A percentile compares a stretch with the other conserved stretches of the same genome.
Conservation (phyloP, 164 flowering plant genomes). For the Nymphaea thermarum region DNA sequence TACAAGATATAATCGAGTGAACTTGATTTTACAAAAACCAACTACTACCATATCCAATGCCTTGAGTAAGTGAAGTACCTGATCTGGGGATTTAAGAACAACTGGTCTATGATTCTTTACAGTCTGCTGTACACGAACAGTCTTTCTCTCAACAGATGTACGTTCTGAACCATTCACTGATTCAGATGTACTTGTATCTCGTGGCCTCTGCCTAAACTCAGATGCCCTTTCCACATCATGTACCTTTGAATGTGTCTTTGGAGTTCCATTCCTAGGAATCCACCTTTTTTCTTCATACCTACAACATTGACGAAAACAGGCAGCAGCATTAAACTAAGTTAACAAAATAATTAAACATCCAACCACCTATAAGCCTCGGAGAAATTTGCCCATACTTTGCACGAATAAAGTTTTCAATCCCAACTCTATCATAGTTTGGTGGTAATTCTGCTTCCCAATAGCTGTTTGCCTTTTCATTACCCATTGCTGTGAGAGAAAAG, state of each 20-base stretch:
- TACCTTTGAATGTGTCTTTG: conserved; percentile 37
- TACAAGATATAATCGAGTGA: not conserved
- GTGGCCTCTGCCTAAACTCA: conserved; percentile 30
- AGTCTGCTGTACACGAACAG: conserved; percentile 14
- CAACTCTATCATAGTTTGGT: conserved; percentile 85
- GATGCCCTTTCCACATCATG: conserved; percentile 33
- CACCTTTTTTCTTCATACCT: conserved; percentile 99
- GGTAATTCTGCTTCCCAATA: conserved; percentile 97
- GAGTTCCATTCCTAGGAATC: conserved; percentile 55
- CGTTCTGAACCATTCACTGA: conserved; percentile 23
- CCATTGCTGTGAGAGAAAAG: conserved; percentile 50
- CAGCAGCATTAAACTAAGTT: not conserved
- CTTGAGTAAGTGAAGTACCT: conserved; percentile 23
- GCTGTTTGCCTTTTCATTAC: conserved; percentile 73
- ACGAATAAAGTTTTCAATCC: conserved; percentile 90
- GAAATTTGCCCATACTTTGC: conserved; percentile 55
- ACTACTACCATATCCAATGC: not conserved
- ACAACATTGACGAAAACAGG: not conserved
- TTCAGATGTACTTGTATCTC: conserved; percentile 28
- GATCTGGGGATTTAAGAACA: conserved; percentile 53
- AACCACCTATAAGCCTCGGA: not conserved
- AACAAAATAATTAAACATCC: not conserved
- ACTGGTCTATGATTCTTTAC: conserved; percentile 22
- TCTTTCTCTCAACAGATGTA: conserved; percentile 36
- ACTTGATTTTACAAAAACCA: too few species aligned